phyloP scores from a whole-genome alignment of 345 rosid species.

The Chamaenerion angustifolium region DNA sequence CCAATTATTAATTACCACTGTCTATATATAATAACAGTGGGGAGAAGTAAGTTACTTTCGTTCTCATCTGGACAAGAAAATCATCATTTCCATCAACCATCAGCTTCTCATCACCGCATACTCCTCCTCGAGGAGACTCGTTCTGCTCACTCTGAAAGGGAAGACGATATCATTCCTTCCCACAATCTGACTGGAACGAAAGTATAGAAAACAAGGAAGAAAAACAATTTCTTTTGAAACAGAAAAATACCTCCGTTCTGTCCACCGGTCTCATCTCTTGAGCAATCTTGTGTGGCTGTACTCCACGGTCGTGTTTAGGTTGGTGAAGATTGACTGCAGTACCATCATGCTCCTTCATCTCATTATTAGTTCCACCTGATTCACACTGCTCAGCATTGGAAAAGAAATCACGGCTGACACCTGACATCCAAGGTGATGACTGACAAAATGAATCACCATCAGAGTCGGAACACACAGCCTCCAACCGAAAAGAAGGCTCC shows the following conservation, averaged over 20 bases:
- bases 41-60: no score
- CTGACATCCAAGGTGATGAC: constrained; percentile 61
- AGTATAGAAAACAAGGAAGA: no score
- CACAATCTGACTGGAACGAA: no score
- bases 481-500: constrained; percentile 26
- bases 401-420: constrained; percentile 51
- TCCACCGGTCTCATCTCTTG: no score
- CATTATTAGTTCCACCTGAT: constrained; percentile 31
- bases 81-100: constrained; percentile 55
- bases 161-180: no score
- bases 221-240: no score
- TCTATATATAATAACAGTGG: no score
- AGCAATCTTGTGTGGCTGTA: no score
- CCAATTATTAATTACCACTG: no score
- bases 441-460: constrained; percentile 81
- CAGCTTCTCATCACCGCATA: constrained; percentile 21
- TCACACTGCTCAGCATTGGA: constrained; percentile 86
- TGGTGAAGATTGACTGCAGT: no score
- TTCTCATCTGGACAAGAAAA: constrained; percentile 68
- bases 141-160: constrained; percentile 35
- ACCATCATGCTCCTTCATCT: constrained; percentile 16
- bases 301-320: no score
- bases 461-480: constrained; percentile 33
- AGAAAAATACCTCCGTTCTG: no score
- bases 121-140: constrained; percentile 26